Evolutionary conservation across 2,329 filamentous ascomycete species (phyloP).

Genomic region (Tricladium varicosporioides): DNA sequence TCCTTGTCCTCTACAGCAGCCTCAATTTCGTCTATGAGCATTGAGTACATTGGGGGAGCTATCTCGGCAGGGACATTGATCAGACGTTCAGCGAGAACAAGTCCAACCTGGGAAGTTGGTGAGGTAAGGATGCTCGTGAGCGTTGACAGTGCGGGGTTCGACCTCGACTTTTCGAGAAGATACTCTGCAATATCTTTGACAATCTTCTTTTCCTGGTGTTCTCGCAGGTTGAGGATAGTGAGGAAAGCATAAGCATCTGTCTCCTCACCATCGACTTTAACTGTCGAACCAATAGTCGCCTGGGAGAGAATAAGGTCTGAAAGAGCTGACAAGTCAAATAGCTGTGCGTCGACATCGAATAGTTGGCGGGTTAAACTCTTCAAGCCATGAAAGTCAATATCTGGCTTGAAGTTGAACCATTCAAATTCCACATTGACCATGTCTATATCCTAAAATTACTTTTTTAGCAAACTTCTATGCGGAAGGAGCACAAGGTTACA

Average conservation of each 20-base stretch:
- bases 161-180: constrained; percentile 53
- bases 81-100: constrained; percentile 87
- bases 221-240: constrained; percentile 78
- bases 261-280: constrained; percentile 95
- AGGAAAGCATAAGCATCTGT: constrained; percentile 91
- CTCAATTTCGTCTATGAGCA: constrained; percentile 88
- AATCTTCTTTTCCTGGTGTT: constrained; percentile 73
- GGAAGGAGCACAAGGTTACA: constrained; percentile 17
- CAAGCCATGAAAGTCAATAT: constrained; percentile 91
- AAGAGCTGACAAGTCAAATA: constrained; percentile 85
- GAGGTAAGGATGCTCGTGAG: constrained; percentile 56
- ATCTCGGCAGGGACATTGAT: constrained; percentile 97
- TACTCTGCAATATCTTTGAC: constrained; percentile 72
- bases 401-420: constrained; percentile 92
- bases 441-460: constrained; percentile 68
- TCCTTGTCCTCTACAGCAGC: constrained; percentile 88
- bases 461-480: not conserved
- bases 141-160: constrained; percentile 52
- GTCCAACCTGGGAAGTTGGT: constrained; percentile 63
- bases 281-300: constrained; percentile 84
- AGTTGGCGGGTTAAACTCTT: constrained; percentile 89
- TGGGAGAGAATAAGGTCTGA: constrained; percentile 86
- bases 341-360: constrained; percentile 80
- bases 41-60: constrained; percentile 88
- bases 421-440: constrained; percentile 96